phyloP scores from a whole-genome alignment of 257 asterid genomes.

The Orobanche coerulescens region DNA sequence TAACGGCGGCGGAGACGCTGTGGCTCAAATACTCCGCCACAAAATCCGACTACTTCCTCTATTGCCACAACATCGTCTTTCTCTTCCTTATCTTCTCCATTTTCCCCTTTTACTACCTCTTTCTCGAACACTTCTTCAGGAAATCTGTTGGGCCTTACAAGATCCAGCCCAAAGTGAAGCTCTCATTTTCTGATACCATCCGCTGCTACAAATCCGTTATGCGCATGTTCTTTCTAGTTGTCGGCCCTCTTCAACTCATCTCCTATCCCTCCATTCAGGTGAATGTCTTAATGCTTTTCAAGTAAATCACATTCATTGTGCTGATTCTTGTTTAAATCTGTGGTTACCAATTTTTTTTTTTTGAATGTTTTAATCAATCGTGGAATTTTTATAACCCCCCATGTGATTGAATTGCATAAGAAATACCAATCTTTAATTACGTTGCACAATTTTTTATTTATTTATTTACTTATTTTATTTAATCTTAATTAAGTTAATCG shows the following conservation, averaged over 20 bases:
- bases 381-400: no score
- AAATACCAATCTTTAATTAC: not conserved
- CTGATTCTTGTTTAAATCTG: slow-evolving; percentile 3
- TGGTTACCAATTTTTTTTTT: no score
- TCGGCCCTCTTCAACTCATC: slow-evolving; percentile 89
- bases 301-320: not conserved
- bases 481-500: slow-evolving; percentile 51
- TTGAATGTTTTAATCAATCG: no score
- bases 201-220: slow-evolving; percentile 78
- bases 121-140: slow-evolving; percentile 46
- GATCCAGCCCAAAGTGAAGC: slow-evolving; percentile 76
- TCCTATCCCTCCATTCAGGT: slow-evolving; percentile 82
- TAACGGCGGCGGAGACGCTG: slow-evolving; percentile 56
- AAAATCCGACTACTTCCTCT: slow-evolving; percentile 84
- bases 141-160: slow-evolving; percentile 41
- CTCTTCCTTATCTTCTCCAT: slow-evolving; percentile 74
- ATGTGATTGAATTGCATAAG: no score
- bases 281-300: not conserved
- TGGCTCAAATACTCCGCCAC: slow-evolving; percentile 83
- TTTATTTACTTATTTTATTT: not conserved
- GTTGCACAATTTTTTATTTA: slow-evolving; percentile 8
- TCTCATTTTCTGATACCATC: slow-evolving; percentile 48
- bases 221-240: slow-evolving; percentile 77
- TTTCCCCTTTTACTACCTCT: slow-evolving; percentile 58
- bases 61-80: slow-evolving; percentile 80